Percentiles rank a stretch among this genome's conserved stretches.
Evolutionary conservation across 2,329 filamentous ascomycete species (phyloP).

Genomic region (Akanthomyces muscarius): DNA sequence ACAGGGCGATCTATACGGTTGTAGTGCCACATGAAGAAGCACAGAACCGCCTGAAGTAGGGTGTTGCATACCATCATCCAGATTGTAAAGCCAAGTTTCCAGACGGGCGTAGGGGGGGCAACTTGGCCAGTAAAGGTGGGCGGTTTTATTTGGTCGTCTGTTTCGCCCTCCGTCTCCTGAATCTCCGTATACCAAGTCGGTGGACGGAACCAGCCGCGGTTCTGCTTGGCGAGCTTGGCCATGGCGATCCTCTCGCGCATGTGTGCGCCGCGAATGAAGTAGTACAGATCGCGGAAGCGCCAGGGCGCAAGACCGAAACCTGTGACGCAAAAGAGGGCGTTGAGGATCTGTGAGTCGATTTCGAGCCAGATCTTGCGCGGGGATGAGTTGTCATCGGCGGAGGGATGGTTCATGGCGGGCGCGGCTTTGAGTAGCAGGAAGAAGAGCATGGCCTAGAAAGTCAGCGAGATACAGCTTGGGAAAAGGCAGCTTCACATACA

Average conservation of each 20-base stretch:
- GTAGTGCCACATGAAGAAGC: slow-evolving; percentile 26
- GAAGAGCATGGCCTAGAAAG: slow-evolving; percentile 15
- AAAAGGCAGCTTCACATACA: slow-evolving; percentile 20
- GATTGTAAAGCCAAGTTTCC: slow-evolving; percentile 25
- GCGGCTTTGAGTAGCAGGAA: slow-evolving; percentile 2
- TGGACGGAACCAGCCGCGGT: slow-evolving; percentile 26
- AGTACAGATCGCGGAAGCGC: slow-evolving; percentile 36
- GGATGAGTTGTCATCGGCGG: slow-evolving; percentile 20
- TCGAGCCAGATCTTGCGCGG: slow-evolving; percentile 22
- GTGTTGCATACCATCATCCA: slow-evolving; percentile 27
- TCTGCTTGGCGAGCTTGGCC: slow-evolving; percentile 17
- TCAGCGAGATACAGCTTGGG: neutral
- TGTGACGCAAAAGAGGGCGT: slow-evolving; percentile 80
- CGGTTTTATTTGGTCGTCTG: slow-evolving; percentile 16
- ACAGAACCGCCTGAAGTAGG: slow-evolving; percentile 23
- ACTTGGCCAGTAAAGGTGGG: slow-evolving; percentile 21
- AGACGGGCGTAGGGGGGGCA: slow-evolving; percentile 24
- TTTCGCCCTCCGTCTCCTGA: slow-evolving; percentile 10
- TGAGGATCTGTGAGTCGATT: slow-evolving; percentile 34
- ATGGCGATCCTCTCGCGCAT: slow-evolving; percentile 23
- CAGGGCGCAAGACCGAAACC: slow-evolving; percentile 81
- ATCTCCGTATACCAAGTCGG: slow-evolving; percentile 22
- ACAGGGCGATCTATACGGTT: slow-evolving; percentile 25
- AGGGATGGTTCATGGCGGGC: slow-evolving; percentile 21
- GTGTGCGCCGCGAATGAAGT: slow-evolving; percentile 21